Evolutionary conservation across 176 grass and related monocot species (phyloP), one percentile per base, ranked within the genome.

Genomic region (Panicum miliaceum): DNA sequence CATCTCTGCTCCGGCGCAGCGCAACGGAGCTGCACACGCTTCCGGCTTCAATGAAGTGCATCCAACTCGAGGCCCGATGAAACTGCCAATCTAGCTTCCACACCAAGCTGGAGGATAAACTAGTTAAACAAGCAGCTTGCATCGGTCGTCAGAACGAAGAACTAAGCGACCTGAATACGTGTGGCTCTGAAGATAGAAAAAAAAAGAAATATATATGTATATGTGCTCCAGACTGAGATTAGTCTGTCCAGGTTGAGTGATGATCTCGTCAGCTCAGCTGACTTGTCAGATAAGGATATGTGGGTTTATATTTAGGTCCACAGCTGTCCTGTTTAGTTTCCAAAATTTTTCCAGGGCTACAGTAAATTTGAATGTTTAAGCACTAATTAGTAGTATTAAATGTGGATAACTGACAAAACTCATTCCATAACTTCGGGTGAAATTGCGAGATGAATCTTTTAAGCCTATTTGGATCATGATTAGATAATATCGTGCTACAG

Each of bases 171-270:
- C 64, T 81, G 70, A 8, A 48, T 32, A 4, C 35, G 50, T 64
- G 42, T 78, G 65, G 29, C 57, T 64, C 53, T 8, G n/a, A 34
- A 77, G 64, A 42, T 18, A 32, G 29, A 32, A 32, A 32, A 19
- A n/a, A 43, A 14, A 1, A 19, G 19, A 46, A 2, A 46, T 16
- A 16, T 51, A 18, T 51, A 51, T 16, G 3, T 16, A 12, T 54
- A 38, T 43, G 66, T 52, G 43, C 59, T 79, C 41, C 61, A n/a
- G 47, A 48, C 36, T 32, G 29, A 32, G 29, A 32, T 32, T 14
- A 27, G 68, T 19, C 23, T 12, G 78, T 82, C 56, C 46, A 47
- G 77, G 34, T 82, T 78, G 88, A 82, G 36, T 89, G 81, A 82
- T 73, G 84, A 61, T 83, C 4, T 66, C 76, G 72, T 79, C 56